Conservation (phyloP, 352 stramenopile genomes). For the Phytophthora citricola region DNA sequence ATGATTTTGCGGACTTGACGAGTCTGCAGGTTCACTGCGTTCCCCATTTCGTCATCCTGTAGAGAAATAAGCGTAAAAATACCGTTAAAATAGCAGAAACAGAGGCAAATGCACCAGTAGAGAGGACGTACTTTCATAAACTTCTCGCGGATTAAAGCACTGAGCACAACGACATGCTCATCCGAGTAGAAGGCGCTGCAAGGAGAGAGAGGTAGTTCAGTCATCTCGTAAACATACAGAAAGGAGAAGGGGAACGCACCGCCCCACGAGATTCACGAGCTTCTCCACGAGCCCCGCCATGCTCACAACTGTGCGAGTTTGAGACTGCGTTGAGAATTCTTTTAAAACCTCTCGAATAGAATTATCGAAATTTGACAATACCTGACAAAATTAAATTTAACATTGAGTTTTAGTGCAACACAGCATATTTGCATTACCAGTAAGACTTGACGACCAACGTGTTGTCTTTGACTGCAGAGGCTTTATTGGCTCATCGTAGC, state of each 20-base stretch:
- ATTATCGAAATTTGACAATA: too few species aligned
- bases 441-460: too few species aligned
- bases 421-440: too few species aligned
- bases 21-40: slow-evolving; percentile 87
- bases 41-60: slow-evolving; percentile 91
- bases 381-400: too few species aligned
- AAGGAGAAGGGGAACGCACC: slow-evolving; percentile 41
- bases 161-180: slow-evolving; percentile 88
- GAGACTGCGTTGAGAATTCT: not conserved
- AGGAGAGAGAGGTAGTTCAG: slow-evolving; percentile 2
- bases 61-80: not conserved
- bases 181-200: slow-evolving; percentile 89
- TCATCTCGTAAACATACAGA: not conserved
- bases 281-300: slow-evolving; percentile 90
- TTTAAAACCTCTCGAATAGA: too few species aligned
- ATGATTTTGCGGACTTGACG: slow-evolving; percentile 91
- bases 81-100: not conserved
- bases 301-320: not conserved
- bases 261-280: slow-evolving; percentile 84
- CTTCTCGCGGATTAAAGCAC: slow-evolving; percentile 86
- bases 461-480: too few species aligned
- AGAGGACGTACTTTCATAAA: slow-evolving; percentile 77
- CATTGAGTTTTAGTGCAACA: too few species aligned
- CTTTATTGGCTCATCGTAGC: too few species aligned
- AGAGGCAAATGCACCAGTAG: too few species aligned